A percentile compares a stretch with the other conserved stretches of the same genome.
phyloP scores from a whole-genome alignment of 352 stramenopile genomes.

The Pythium phragmiticola region DNA sequence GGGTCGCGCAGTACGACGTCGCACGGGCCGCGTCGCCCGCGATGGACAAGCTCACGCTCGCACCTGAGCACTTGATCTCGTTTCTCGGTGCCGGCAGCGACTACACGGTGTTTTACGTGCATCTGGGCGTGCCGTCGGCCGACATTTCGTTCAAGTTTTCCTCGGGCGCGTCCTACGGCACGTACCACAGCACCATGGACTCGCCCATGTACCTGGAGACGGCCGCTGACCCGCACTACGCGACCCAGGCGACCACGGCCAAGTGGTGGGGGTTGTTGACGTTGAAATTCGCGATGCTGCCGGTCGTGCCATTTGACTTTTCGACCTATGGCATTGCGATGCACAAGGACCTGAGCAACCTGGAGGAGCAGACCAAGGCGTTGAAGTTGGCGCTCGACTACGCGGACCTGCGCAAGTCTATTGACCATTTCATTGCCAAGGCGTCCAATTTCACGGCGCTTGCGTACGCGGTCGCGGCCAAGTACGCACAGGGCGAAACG shows the following conservation, averaged over 20 bases:
- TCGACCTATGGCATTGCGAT: conserved; percentile 27
- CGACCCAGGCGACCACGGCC: conserved; percentile 33
- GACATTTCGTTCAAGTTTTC: conserved; percentile 55
- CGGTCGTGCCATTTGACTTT: conserved; percentile 25
- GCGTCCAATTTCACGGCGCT: neutral
- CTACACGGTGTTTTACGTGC: conserved; percentile 85
- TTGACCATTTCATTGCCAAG: conserved; percentile 8
- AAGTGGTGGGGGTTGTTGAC: conserved; percentile 39
- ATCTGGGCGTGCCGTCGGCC: conserved; percentile 83
- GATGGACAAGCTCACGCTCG: conserved; percentile 38
- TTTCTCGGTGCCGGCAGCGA: conserved; percentile 70
- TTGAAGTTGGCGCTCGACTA: conserved; percentile 10
- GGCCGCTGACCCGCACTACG: conserved; percentile 43
- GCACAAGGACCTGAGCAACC: conserved; percentile 30
- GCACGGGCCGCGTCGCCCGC: neutral
- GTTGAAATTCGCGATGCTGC: conserved; percentile 33
- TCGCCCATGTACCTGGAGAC: conserved; percentile 58
- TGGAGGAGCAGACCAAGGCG: conserved; percentile 10
- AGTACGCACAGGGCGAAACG: neutral
- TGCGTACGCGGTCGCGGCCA: neutral
- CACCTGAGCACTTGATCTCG: conserved; percentile 50
- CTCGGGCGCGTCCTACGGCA: conserved; percentile 43
- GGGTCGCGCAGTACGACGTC: conserved; percentile 16
- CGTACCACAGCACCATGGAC: conserved; percentile 84
- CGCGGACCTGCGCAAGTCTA: conserved; percentile 5